Evolutionary conservation across 371 early-diverging fungal species (phyloP).

Genomic region (Mortierella sp.): DNA sequence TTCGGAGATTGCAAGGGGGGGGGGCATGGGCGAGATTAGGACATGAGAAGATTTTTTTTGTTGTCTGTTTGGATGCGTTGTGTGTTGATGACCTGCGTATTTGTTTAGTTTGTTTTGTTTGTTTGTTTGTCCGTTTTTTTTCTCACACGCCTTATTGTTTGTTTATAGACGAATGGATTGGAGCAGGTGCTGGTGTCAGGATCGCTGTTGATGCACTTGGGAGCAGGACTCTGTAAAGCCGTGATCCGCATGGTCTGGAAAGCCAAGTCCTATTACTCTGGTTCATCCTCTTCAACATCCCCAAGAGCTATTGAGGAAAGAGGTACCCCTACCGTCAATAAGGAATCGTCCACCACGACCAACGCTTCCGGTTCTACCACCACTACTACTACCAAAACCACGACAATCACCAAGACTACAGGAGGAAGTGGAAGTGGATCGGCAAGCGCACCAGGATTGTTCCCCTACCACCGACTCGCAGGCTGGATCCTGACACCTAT

Average conservation of each 20-base stretch:
- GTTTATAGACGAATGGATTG: constrained; percentile 33
- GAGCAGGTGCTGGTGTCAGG: constrained; percentile 44
- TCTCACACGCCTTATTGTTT: background rate
- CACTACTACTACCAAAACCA: constrained; percentile 14
- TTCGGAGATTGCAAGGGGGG: background rate
- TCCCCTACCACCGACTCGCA: constrained; percentile 46
- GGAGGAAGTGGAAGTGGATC: constrained; percentile 7
- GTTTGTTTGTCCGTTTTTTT: background rate
- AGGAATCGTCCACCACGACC: background rate
- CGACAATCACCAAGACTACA: background rate
- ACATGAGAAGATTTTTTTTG: background rate
- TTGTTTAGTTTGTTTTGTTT: constrained; percentile 2
- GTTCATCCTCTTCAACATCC: background rate
- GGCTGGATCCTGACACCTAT: constrained; percentile 44
- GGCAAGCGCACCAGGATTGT: constrained; percentile 31
- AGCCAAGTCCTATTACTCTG: constrained; percentile 22
- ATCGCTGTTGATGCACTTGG: constrained; percentile 33
- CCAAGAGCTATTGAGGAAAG: background rate
- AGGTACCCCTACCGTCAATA: background rate
- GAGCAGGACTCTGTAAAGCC: constrained; percentile 23
- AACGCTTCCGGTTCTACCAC: background rate
- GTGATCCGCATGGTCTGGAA: constrained; percentile 42
- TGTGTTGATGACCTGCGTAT: background rate
- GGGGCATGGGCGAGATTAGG: background rate
- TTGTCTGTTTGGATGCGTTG: background rate